phyloP scores from a whole-genome alignment of 1,284 basidiomycete species.

The Erythrobasidium hasegawianum region DNA sequence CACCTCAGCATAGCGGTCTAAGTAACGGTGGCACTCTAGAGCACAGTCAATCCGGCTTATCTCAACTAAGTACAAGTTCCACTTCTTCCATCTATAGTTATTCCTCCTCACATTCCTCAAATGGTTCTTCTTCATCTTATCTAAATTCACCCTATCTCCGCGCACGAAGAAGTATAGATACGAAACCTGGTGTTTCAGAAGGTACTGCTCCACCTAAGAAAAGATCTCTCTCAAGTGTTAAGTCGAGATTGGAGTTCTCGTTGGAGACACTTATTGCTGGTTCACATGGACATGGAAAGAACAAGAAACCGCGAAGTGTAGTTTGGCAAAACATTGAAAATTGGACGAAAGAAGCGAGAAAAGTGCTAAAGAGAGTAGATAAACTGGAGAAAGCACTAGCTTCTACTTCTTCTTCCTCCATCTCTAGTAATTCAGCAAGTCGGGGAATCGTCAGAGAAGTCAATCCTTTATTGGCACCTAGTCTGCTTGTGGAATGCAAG shows the following conservation, averaged over 20 bases:
- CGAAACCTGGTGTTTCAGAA: slow-evolving; percentile 35
- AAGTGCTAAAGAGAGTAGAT: slow-evolving; percentile 48
- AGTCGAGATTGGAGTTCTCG: slow-evolving; percentile 11
- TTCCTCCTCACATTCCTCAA: slow-evolving; percentile 8
- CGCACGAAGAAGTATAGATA: slow-evolving; percentile 20
- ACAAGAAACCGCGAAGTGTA: slow-evolving; percentile 38
- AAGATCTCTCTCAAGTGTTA: slow-evolving; percentile 25
- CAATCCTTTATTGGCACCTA: slow-evolving; percentile 32
- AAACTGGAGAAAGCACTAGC: slow-evolving; percentile 33
- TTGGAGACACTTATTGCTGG: slow-evolving; percentile 9
- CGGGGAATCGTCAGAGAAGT: not conserved
- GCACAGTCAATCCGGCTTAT: not conserved
- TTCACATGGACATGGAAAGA: slow-evolving; percentile 4
- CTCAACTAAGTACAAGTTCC: not conserved
- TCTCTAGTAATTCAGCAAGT: not conserved
- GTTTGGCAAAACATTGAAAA: slow-evolving; percentile 47
- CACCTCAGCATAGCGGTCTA: not conserved
- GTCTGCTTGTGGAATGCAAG: slow-evolving; percentile 24
- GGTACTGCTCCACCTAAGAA: slow-evolving; percentile 38
- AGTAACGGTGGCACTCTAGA: not conserved
- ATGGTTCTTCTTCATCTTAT: not conserved
- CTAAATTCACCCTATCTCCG: slow-evolving; percentile 20
- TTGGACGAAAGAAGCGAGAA: slow-evolving; percentile 48
- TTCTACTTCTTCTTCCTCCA: not conserved
- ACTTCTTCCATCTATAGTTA: not conserved